Evolutionary conservation across 768 basidiomycete species (phyloP).

Genomic region (Mycena capillaripes): DNA sequence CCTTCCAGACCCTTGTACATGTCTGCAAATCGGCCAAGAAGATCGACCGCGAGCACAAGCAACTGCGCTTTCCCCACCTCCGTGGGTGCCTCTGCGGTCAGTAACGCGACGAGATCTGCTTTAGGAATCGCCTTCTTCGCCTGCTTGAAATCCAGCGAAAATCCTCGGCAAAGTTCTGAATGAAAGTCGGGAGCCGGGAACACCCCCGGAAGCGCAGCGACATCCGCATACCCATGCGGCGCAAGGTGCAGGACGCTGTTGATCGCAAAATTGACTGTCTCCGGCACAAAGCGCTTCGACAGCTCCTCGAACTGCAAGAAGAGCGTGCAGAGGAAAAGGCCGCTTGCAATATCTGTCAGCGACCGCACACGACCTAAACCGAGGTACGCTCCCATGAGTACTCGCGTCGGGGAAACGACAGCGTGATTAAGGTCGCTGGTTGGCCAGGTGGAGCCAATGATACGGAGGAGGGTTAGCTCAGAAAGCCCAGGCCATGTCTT

Average conservation of each 20-base stretch:
- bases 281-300: slow-evolving; percentile 91
- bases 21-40: slow-evolving; percentile 79
- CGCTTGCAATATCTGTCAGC: slow-evolving; percentile 82
- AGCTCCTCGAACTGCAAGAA: slow-evolving; percentile 87
- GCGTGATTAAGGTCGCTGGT: slow-evolving; percentile 95
- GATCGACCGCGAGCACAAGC: slow-evolving; percentile 69
- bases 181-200: slow-evolving; percentile 83
- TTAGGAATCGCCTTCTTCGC: slow-evolving; percentile 55
- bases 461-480: slow-evolving; percentile 85
- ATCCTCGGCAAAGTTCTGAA: slow-evolving; percentile 57
- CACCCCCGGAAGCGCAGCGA: slow-evolving; percentile 69
- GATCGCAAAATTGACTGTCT: slow-evolving; percentile 86
- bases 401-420: slow-evolving; percentile 86
- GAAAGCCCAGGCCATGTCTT: slow-evolving; percentile 92
- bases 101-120: slow-evolving; percentile 62
- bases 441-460: slow-evolving; percentile 90
- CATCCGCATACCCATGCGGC: slow-evolving; percentile 67
- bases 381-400: slow-evolving; percentile 94
- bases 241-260: slow-evolving; percentile 81
- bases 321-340: slow-evolving; percentile 90
- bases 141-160: slow-evolving; percentile 56
- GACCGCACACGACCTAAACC: slow-evolving; percentile 85
- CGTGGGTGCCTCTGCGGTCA: slow-evolving; percentile 50
- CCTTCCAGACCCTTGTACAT: slow-evolving; percentile 84
- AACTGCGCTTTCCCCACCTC: slow-evolving; percentile 84